phyloP scores from a whole-genome alignment of 2,329 filamentous ascomycete species.

The Beauveria caledonica region DNA sequence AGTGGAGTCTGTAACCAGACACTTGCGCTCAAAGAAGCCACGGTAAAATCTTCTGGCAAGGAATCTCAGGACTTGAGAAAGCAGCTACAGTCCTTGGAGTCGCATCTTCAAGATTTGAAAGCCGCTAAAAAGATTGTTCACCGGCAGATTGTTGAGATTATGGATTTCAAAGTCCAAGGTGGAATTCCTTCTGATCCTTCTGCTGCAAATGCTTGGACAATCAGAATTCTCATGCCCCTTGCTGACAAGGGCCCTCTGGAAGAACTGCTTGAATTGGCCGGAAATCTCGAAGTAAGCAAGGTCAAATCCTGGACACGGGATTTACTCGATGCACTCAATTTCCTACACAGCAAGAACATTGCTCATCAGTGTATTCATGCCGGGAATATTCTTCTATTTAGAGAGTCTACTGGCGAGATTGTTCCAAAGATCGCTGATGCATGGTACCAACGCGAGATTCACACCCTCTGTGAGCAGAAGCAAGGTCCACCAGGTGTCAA shows the following conservation, averaged over 20 bases:
- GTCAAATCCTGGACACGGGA: constrained; percentile 88
- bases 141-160: constrained; percentile 65
- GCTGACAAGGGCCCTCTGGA: constrained; percentile 76
- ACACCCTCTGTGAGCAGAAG: constrained; percentile 49
- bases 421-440: constrained; percentile 68
- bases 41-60: constrained; percentile 47
- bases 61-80: constrained; percentile 62
- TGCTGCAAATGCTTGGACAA: constrained; percentile 49
- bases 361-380: constrained; percentile 77
- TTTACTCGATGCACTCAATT: constrained; percentile 79
- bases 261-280: constrained; percentile 73
- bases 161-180: constrained; percentile 73
- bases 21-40: constrained; percentile 67
- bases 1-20: constrained; percentile 48
- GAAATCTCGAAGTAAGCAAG: constrained; percentile 62
- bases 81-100: constrained; percentile 68
- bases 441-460: constrained; percentile 60
- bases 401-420: constrained; percentile 59
- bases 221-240: constrained; percentile 67
- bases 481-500: constrained; percentile 43
- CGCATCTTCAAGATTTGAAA: constrained; percentile 66
- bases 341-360: constrained; percentile 76
- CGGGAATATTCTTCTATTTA: constrained; percentile 69
- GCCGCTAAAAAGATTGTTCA: constrained; percentile 66
- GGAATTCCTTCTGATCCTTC: constrained; percentile 32